Percentiles rank a stretch among this genome's conserved stretches.
Evolutionary conservation across 139 green algal species (phyloP).

Genomic region (Volvox reticuliferus): DNA sequence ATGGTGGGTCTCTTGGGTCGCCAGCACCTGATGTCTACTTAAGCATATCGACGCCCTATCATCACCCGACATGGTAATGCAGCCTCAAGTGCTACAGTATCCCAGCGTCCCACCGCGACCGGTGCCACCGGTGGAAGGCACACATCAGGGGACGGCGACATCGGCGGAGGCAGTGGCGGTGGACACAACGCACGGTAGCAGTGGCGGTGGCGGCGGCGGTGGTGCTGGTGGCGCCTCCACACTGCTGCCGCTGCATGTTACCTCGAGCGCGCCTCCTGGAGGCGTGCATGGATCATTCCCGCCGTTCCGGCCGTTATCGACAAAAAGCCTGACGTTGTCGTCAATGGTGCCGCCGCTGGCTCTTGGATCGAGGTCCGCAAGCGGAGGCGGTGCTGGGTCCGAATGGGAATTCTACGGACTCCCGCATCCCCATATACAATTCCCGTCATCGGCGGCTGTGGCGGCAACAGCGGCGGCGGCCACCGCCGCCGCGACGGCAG

Average conservation of each 20-base stretch:
- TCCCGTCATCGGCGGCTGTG: slow-evolving; percentile 9
- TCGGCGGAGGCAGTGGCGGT: neutral
- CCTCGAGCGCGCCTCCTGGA: neutral
- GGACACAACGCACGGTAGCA: neutral
- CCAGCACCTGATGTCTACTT: too few species aligned
- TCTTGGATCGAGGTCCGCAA: neutral
- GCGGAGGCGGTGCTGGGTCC: neutral
- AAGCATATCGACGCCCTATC: too few species aligned
- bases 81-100: too few species aligned
- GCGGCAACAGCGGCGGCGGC: slow-evolving; percentile 17
- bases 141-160: neutral
- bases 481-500: neutral
- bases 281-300: neutral
- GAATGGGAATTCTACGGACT: neutral
- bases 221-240: neutral
- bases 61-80: too few species aligned
- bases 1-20: too few species aligned
- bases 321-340: neutral
- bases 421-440: neutral
- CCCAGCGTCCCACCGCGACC: too few species aligned
- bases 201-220: neutral
- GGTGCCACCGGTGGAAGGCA: too few species aligned
- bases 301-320: neutral
- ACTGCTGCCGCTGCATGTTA: neutral
- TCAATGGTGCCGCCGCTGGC: neutral